These are phyloP conservation scores for Myxozyma neotropica DNA, from an alignment of 805 yeast species.

Conservation along the genomic window DNA sequence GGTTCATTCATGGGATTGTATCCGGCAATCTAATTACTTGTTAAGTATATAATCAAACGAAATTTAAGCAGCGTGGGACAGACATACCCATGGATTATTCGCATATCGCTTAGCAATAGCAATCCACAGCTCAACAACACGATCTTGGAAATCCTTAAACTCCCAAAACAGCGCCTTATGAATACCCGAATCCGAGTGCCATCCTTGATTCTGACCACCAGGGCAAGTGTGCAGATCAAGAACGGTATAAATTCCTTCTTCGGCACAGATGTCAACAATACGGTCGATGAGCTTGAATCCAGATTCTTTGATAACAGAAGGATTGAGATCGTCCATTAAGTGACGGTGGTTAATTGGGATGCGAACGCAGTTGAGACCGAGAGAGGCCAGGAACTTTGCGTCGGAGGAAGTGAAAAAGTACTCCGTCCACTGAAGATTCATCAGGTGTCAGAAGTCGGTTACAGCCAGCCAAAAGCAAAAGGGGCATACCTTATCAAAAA, in stretches of 20 bases:
- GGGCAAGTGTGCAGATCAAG: slow-evolving; percentile 55
- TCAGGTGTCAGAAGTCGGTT: slow-evolving; percentile 26
- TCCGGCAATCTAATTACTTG: slow-evolving; percentile 45
- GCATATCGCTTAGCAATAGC: slow-evolving; percentile 51
- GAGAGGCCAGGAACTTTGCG: slow-evolving; percentile 50
- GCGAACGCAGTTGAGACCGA: slow-evolving; percentile 52
- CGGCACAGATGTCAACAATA: slow-evolving; percentile 49
- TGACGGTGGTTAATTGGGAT: slow-evolving; percentile 58
- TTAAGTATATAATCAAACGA: neutral
- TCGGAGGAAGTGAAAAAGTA: slow-evolving; percentile 57
- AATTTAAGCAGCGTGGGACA: neutral
- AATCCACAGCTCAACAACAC: slow-evolving; percentile 50
- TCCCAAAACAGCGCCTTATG: slow-evolving; percentile 56
- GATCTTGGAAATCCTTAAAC: slow-evolving; percentile 53
- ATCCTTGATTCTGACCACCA: slow-evolving; percentile 59
- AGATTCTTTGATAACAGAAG: slow-evolving; percentile 48
- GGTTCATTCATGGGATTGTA: slow-evolving; percentile 59
- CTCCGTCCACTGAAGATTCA: slow-evolving; percentile 29
- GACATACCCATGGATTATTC: slow-evolving; percentile 49
- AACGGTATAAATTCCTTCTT: slow-evolving; percentile 52
- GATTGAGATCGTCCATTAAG: slow-evolving; percentile 52
- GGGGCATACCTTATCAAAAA: slow-evolving; percentile 45
- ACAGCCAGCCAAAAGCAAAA: slow-evolving; percentile 52
- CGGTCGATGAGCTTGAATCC: slow-evolving; percentile 52
- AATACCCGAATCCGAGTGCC: slow-evolving; percentile 55